Conservation (phyloP, 441 rosid species). For the Erodium texanum region DNA sequence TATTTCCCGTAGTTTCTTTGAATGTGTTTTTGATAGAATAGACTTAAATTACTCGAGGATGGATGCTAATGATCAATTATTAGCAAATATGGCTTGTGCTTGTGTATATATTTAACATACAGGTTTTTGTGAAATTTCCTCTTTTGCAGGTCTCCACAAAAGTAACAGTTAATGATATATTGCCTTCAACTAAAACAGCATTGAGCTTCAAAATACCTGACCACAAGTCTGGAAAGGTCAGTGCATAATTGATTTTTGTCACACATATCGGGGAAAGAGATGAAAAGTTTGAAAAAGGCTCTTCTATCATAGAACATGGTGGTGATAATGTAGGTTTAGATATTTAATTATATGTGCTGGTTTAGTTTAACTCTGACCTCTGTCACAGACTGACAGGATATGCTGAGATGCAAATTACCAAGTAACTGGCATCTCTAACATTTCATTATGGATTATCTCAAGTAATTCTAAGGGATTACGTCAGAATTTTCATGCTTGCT, state of each 20-base stretch:
- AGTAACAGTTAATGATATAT: slow-evolving; percentile 47
- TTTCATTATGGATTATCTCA: not conserved
- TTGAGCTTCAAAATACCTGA: slow-evolving; percentile 68
- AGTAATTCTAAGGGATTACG: not conserved
- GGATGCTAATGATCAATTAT: too few species aligned
- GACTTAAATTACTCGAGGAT: slow-evolving; percentile 1
- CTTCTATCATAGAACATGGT: not conserved
- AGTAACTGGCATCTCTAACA: not conserved
- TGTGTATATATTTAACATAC: slow-evolving; percentile 4
- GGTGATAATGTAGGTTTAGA: not conserved
- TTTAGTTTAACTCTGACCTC: not conserved
- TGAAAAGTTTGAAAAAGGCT: not conserved
- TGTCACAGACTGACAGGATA: not conserved
- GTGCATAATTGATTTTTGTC: slow-evolving; percentile 21
- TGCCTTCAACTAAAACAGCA: slow-evolving; percentile 51
- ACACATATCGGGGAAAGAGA: not conserved
- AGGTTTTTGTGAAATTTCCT: slow-evolving; percentile 5
- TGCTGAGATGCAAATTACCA: not conserved
- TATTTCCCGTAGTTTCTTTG: not conserved
- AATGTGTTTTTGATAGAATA: not conserved
- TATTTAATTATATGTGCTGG: not conserved
- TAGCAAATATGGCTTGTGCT: not conserved
- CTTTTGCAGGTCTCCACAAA: slow-evolving; percentile 51
- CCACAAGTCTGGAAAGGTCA: slow-evolving; percentile 87
- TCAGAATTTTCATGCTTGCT: not conserved